phyloP scores from a whole-genome alignment of 2,329 filamentous ascomycete species.

The Venturia pyrina region DNA sequence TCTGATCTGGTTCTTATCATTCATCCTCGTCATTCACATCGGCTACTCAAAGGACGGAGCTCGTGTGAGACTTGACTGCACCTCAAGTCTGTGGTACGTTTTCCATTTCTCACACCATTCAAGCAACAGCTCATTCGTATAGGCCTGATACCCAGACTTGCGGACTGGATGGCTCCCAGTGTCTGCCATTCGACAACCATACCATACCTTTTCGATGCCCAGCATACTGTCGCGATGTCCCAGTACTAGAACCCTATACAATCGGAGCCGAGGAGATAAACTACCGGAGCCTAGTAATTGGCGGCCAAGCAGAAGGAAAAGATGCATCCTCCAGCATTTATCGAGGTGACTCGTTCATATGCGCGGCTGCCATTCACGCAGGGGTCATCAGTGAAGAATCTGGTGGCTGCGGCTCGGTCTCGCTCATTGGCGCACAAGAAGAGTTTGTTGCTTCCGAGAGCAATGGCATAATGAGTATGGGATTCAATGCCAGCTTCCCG shows the following conservation, averaged over 20 bases:
- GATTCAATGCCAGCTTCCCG: constrained; percentile 26
- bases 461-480: constrained; percentile 25
- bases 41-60: not conserved
- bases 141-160: not conserved
- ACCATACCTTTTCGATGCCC: constrained; percentile 46
- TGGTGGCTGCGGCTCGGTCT: constrained; percentile 26
- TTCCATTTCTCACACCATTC: not conserved
- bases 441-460: constrained; percentile 18
- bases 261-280: constrained; percentile 51
- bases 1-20: not conserved
- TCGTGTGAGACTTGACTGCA: not conserved
- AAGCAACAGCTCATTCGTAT: not conserved
- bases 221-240: constrained; percentile 39
- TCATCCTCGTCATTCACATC: not conserved
- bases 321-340: constrained; percentile 19
- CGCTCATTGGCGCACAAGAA: constrained; percentile 19
- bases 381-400: constrained; percentile 20
- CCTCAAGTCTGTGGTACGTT: constrained; percentile 2
- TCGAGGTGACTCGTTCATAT: constrained; percentile 29
- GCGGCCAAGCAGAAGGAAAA: constrained; percentile 37
- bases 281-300: constrained; percentile 57
- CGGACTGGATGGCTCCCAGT: constrained; percentile 39
- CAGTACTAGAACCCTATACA: constrained; percentile 39
- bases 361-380: constrained; percentile 26
- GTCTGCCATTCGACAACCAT: constrained; percentile 43